These are phyloP conservation scores for Pisolithus microcarpus DNA, from an alignment of 768 basidiomycete species.

Conservation along the genomic window DNA sequence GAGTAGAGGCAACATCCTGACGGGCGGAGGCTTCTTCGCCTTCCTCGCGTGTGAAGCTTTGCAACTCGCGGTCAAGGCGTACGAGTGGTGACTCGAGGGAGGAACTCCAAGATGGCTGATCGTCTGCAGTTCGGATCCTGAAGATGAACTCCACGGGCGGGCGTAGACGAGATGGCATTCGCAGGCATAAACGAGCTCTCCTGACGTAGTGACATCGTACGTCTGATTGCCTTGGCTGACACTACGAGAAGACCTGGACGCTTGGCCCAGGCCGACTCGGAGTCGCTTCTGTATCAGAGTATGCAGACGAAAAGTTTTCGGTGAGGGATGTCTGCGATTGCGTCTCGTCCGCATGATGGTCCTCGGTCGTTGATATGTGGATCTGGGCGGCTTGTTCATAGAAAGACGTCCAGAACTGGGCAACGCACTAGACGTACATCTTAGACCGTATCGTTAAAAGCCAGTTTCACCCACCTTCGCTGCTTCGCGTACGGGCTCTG, in stretches of 20 bases:
- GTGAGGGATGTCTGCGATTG: slow-evolving; percentile 29
- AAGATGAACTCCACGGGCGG: slow-evolving; percentile 36
- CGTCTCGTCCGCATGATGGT: slow-evolving; percentile 52
- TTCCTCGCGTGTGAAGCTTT: slow-evolving; percentile 38
- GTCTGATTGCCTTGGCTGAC: slow-evolving; percentile 3
- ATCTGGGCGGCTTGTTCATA: slow-evolving; percentile 92
- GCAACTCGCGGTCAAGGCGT: slow-evolving; percentile 56
- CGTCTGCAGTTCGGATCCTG: slow-evolving; percentile 36
- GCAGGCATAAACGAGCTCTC: slow-evolving; percentile 72
- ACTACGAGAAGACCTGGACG: slow-evolving; percentile 7
- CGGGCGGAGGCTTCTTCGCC: slow-evolving; percentile 30
- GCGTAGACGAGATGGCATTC: slow-evolving; percentile 73
- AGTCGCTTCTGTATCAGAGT: slow-evolving; percentile 1
- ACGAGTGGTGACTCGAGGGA: slow-evolving; percentile 71
- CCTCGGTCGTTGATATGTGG: slow-evolving; percentile 67
- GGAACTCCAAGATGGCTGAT: slow-evolving; percentile 62
- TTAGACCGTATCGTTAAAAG: not conserved
- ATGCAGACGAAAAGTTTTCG: slow-evolving; percentile 4
- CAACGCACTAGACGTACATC: not conserved
- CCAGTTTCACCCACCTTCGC: slow-evolving; percentile 57
- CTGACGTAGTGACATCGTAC: slow-evolving; percentile 40
- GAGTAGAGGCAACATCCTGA: slow-evolving; percentile 12
- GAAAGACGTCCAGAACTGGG: slow-evolving; percentile 93
- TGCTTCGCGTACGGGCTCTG: slow-evolving; percentile 83
- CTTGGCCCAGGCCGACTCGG: too few relatives aligned